These are phyloP conservation scores for Boletellus emodensis DNA, from an alignment of 768 basidiomycete species.

Conservation along the genomic window DNA sequence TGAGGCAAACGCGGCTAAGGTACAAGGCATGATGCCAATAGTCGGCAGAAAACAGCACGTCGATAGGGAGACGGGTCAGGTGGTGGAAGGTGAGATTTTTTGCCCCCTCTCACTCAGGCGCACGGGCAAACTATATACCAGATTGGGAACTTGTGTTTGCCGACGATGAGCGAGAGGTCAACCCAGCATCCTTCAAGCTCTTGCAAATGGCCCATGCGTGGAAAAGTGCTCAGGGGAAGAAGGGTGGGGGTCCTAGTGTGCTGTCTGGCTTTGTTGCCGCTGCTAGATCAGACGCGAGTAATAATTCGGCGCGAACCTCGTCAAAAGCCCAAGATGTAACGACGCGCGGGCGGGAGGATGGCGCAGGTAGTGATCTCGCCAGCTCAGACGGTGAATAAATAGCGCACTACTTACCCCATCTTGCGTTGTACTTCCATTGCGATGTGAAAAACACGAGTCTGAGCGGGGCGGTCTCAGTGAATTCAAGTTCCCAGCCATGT, in stretches of 20 bases:
- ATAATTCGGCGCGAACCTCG: conserved; percentile 2
- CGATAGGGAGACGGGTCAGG: conserved; percentile 80
- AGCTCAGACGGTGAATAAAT: conserved; percentile 47
- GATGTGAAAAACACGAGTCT: too few relatives aligned
- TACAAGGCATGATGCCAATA: conserved; percentile 90
- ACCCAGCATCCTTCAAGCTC: conserved; percentile 93
- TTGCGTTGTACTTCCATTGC: not conserved
- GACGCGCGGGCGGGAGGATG: conserved; percentile 27
- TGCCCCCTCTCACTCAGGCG: not conserved
- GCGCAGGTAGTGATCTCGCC: conserved; percentile 47
- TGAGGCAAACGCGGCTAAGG: conserved; percentile 69
- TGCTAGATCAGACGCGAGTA: conserved; percentile 11
- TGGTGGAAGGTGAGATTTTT: conserved; percentile 67
- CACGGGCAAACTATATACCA: conserved; percentile 27
- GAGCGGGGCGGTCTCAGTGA: too few relatives aligned
- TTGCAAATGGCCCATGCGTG: conserved; percentile 93
- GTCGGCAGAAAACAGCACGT: conserved; percentile 81
- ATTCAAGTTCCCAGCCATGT: too few relatives aligned
- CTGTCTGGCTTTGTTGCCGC: conserved; percentile 51
- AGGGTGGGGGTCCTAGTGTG: conserved; percentile 31
- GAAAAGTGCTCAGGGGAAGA: conserved; percentile 56
- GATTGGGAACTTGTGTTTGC: conserved; percentile 96
- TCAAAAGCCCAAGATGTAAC: conserved; percentile 20
- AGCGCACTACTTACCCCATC: not conserved
- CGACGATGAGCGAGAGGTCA: conserved; percentile 92